These are phyloP conservation scores for Lentinus tigrinus DNA, from an alignment of 768 basidiomycete genomes.

Conservation along the genomic window DNA sequence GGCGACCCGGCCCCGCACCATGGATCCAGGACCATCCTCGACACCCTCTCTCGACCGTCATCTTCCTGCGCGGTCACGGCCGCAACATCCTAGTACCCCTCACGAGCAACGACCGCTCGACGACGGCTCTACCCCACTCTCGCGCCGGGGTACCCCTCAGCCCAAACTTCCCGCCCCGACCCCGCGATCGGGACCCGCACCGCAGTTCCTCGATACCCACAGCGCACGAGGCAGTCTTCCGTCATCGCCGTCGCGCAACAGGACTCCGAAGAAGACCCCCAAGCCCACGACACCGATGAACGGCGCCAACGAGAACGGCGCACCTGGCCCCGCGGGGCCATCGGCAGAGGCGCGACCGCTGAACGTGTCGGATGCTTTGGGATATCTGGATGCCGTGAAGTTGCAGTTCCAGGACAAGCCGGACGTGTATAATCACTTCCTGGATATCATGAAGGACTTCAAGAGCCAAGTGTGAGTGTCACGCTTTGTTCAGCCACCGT, in stretches of 20 bases:
- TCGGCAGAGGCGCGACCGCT: conserved; percentile 48
- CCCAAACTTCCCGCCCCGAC: conserved; percentile 14
- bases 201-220: conserved; percentile 15
- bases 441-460: conserved; percentile 99
- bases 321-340: conserved; percentile 7
- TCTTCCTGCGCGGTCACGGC: not conserved
- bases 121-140: not conserved
- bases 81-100: conserved; percentile 1
- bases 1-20: conserved; percentile 18
- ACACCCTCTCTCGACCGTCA: conserved; percentile 2
- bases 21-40: conserved; percentile 12
- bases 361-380: conserved; percentile 91
- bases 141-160: conserved; percentile 6
- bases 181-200: conserved; percentile 10
- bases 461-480: conserved; percentile 90
- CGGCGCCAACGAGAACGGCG: conserved; percentile 8
- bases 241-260: conserved; percentile 13
- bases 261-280: conserved; percentile 8
- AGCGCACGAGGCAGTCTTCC: conserved; percentile 7
- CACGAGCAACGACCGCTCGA: conserved; percentile 4
- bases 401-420: conserved; percentile 86
- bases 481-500: not conserved
- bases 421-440: conserved; percentile 90
- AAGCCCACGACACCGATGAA: conserved; percentile 14
- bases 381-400: conserved; percentile 94